Evolutionary conservation across 768 basidiomycete species (phyloP), one percentile per base, ranked within the genome.

Genomic region (Tulasnella sp.): DNA sequence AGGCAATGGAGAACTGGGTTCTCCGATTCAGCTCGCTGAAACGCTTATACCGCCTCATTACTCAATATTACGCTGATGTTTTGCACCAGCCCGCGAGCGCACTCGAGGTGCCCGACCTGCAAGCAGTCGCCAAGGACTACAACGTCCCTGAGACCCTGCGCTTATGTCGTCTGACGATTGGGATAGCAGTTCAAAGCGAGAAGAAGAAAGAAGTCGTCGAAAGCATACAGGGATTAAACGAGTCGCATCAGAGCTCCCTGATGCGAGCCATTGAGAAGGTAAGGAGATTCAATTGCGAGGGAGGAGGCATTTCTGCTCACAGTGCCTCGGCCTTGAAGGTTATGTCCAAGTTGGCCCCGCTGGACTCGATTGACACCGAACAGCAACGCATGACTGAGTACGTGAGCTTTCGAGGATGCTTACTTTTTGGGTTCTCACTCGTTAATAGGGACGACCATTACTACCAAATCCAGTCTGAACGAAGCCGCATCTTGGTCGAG

Each of bases 251-350:
- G 84, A 93, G 94, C 81, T 86, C 89, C 80, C 84, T 97, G 73
- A 98, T 97, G 96, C 91, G 88, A 83, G 92, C 93, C 52, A 97
- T 97, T 77, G 96, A 97, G 83, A 92, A 93, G 86, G 95, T 93
- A 77, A 34, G 58, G 11, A 4, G 58, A 25, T 64, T 7, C 4
- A 22, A 17, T 64, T 7, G 3, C 22, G 14, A 67, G 40, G 17
- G n/a, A 0, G 31, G 31, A n/a, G 58, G 14, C 8, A 25, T 64
- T 64, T 64, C 58, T 25, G 25, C 58, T 64, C 25, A 34, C 58
- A 8, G 8, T 64, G 15, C 58, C 31, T 34, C 25, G 58, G 29
- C 58, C 9, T 29, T 25, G 6, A 79, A 94, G 93, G 88, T 93
- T 70, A 94, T 94, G 91, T 85, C 86, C 22, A 93, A 90, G 81